phyloP scores from a whole-genome alignment of 2,329 filamentous ascomycete genomes.

The Cytospora piceae region DNA sequence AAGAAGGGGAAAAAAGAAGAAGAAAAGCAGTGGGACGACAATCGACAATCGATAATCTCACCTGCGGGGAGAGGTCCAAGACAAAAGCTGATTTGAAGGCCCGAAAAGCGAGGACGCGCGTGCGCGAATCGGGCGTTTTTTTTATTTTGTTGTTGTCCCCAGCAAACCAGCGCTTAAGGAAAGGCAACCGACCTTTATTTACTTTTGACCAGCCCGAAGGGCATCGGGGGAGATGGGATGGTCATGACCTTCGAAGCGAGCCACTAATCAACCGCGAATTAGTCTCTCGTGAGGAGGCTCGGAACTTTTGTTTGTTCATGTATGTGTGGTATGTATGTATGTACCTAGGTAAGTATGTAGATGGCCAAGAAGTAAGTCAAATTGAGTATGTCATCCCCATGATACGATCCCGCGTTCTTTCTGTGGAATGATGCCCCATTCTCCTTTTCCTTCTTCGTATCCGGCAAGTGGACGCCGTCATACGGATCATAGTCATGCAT shows the following conservation, averaged over 20 bases:
- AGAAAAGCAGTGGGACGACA: background rate
- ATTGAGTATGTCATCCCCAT: background rate
- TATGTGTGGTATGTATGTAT: too few species aligned
- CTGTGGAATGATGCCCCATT: background rate
- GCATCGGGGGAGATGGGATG: background rate
- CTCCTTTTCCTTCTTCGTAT: slow-evolving; percentile 13
- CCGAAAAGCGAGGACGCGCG: background rate
- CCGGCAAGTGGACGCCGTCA: slow-evolving; percentile 6
- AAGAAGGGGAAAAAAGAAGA: too few species aligned
- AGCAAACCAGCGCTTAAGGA: slow-evolving; percentile 1
- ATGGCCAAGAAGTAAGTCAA: background rate
- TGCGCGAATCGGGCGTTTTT: slow-evolving; percentile 3
- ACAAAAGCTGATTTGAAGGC: slow-evolving; percentile 9
- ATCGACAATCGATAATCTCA: background rate
- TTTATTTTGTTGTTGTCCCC: too few species aligned
- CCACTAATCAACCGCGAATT: too few species aligned
- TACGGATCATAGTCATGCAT: background rate
- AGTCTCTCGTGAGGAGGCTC: background rate
- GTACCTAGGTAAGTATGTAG: background rate
- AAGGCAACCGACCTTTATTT: too few species aligned
- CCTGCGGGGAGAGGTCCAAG: background rate
- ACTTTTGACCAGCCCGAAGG: too few species aligned
- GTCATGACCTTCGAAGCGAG: too few species aligned
- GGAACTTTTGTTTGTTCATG: too few species aligned
- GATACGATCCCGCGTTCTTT: background rate